Evolutionary conservation across 495 filamentous ascomycete species (phyloP).

Genomic region (Daldinia bambusicola): DNA sequence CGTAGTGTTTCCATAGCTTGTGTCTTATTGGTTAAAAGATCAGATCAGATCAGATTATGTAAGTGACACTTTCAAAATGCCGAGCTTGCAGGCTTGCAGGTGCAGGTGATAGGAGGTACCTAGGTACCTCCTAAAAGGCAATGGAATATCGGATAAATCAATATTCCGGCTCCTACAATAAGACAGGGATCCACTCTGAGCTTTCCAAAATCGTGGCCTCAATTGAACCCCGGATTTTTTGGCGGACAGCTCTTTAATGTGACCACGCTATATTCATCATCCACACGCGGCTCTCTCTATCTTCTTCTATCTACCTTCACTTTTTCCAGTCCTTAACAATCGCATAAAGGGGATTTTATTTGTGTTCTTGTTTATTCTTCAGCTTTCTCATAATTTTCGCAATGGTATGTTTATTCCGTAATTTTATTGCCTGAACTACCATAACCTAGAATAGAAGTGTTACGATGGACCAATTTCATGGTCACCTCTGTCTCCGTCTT

Average conservation of each 20-base stretch:
- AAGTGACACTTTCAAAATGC: no score
- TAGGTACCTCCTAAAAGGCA: no score
- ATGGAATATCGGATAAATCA: conserved; percentile 41
- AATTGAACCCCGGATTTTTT: conserved; percentile 48
- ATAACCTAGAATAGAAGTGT: not conserved
- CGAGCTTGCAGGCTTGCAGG: no score
- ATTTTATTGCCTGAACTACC: not conserved
- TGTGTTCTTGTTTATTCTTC: conserved; percentile 14
- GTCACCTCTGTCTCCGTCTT: no score
- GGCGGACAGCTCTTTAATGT: conserved; percentile 20
- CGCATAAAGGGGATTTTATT: conserved; percentile 13
- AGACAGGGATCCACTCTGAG: conserved; percentile 4
- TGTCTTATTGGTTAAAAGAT: not conserved
- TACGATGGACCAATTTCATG: not conserved
- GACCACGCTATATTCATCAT: conserved; percentile 21
- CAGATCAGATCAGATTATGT: not conserved
- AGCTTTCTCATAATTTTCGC: conserved; percentile 13
- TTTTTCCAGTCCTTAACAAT: conserved; percentile 13
- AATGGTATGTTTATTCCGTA: conserved; percentile 35
- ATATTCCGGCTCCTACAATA: conserved; percentile 13
- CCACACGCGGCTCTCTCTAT: conserved; percentile 29
- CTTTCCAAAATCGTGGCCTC: conserved; percentile 53
- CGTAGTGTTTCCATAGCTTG: not conserved
- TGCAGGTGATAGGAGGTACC: no score
- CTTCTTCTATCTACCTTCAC: conserved; percentile 35